Conservation (phyloP, 2,329 filamentous ascomycete genomes). For the Triangularia setosa region DNA sequence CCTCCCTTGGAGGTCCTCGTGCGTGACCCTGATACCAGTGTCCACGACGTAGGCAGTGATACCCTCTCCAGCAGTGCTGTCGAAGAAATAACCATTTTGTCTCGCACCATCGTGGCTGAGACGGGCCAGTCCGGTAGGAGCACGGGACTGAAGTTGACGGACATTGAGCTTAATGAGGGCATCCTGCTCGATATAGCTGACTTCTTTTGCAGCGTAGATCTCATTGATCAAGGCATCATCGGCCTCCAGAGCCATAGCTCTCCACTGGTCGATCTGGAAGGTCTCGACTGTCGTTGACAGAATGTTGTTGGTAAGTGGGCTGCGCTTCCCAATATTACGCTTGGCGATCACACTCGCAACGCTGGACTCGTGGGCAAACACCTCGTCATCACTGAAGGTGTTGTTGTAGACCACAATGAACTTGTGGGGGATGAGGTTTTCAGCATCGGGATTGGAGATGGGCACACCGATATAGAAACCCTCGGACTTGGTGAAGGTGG, state of each 20-base stretch:
- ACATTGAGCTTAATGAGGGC: conserved; percentile 42
- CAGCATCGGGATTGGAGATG: conserved; percentile 47
- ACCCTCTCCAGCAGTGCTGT: conserved; percentile 49
- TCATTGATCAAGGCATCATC: conserved; percentile 34
- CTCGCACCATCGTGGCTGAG: conserved; percentile 43
- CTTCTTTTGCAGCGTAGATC: conserved; percentile 44
- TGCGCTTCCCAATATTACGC: conserved; percentile 54
- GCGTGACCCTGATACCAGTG: conserved; percentile 56
- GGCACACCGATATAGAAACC: conserved; percentile 39
- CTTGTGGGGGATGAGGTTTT: conserved; percentile 49
- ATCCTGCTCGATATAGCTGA: conserved; percentile 44
- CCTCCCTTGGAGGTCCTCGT: conserved; percentile 54
- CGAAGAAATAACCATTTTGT: conserved; percentile 45
- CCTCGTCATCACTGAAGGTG: conserved; percentile 44
- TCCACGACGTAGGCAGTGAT: conserved; percentile 63
- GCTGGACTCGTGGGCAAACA: conserved; percentile 47
- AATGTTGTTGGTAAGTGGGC: conserved; percentile 40
- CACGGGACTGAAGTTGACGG: conserved; percentile 48
- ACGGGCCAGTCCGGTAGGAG: conserved; percentile 51
- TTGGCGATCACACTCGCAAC: conserved; percentile 50
- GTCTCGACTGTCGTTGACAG: conserved; percentile 46
- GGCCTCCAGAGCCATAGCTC: conserved; percentile 44
- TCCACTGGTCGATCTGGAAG: conserved; percentile 48
- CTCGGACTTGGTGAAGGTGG: conserved; percentile 22
- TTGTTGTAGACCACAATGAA: conserved; percentile 65